Base-by-base conservation (phyloP, 768 basidiomycete species). In the Hirschioporus abietinus region DNA sequence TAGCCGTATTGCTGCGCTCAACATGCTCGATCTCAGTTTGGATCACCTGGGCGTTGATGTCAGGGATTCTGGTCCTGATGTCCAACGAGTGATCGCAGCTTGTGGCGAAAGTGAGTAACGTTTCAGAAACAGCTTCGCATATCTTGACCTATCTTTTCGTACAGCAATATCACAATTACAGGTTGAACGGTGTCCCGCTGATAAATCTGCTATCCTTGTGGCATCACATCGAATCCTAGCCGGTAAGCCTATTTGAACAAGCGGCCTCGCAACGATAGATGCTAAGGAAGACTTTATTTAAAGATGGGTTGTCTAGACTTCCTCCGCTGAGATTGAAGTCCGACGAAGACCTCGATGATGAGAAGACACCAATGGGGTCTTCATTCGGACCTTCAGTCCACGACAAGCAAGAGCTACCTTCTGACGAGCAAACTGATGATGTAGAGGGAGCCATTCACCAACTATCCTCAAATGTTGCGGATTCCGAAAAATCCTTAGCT, bases 1-100 rank as follows among this genome's bases (percentile, higher is more conserved):
- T 0, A 91, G 88, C 72, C 87, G 96, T 6, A 88, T 98, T 18
- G 93, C 94, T 17, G 96, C 95, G 0, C 81, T 99, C 60, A 95
- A 96, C 70, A 86, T 95, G 82, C 81, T 99, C 1, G 96, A 98
- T 75, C 80, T 99, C 0, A 84, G 88, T 1, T 79, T 99, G 10
- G 89, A 91, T 52, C 95, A 99, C 77, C 85, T 99, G 0, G 96
- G 96, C 18, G 84, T 99, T 9, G 88, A 93, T 64, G 86, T 93
- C 0, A 88, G 86, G 1, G 70, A 74, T 4, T 80, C 78, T 5
- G 82, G 72, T 0, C 70, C 82, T 62, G 79, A 79, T 25, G 78
- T 96, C 15, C 83, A 89, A 61, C 77, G 78, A 1, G 86, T 97
- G 9, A 84, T 95, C 0, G 84, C 81, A 65, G 79, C 79, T 0